These are phyloP conservation scores for Leucogyrophana mollusca DNA, from an alignment of 768 basidiomycete species.

Conservation along the genomic window DNA sequence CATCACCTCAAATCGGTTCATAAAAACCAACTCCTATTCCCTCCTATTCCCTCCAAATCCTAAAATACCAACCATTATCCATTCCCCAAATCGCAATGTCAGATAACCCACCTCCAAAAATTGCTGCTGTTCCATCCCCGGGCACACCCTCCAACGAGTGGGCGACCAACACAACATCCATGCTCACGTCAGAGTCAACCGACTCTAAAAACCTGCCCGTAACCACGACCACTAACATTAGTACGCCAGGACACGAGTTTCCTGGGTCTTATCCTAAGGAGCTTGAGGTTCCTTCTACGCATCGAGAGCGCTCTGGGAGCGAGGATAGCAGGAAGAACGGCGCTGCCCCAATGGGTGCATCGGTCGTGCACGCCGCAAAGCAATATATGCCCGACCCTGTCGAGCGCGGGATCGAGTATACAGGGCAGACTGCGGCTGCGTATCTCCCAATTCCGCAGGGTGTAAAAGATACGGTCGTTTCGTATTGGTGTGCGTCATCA, in stretches of 20 bases:
- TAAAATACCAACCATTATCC: neutral
- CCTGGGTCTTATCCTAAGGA: slow-evolving; percentile 7
- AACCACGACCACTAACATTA: neutral
- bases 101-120: slow-evolving; percentile 10
- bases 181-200: slow-evolving; percentile 11
- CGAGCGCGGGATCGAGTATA: slow-evolving; percentile 6
- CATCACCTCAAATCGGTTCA: neutral
- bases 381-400: slow-evolving; percentile 9
- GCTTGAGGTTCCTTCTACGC: neutral
- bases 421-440: slow-evolving; percentile 5
- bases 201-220: slow-evolving; percentile 3
- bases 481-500: slow-evolving; percentile 12
- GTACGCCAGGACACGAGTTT: slow-evolving; percentile 6
- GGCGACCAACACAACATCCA: slow-evolving; percentile 12
- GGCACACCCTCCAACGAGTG: slow-evolving; percentile 17
- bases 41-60: neutral
- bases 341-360: neutral
- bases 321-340: neutral
- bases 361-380: slow-evolving; percentile 8
- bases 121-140: slow-evolving; percentile 12
- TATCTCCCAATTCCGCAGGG: slow-evolving; percentile 6
- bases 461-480: neutral
- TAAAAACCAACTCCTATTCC: neutral
- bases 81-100: neutral
- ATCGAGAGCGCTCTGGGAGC: neutral